Conservation (phyloP, 2,329 filamentous ascomycete species). For the Bretziella fagacearum region DNA sequence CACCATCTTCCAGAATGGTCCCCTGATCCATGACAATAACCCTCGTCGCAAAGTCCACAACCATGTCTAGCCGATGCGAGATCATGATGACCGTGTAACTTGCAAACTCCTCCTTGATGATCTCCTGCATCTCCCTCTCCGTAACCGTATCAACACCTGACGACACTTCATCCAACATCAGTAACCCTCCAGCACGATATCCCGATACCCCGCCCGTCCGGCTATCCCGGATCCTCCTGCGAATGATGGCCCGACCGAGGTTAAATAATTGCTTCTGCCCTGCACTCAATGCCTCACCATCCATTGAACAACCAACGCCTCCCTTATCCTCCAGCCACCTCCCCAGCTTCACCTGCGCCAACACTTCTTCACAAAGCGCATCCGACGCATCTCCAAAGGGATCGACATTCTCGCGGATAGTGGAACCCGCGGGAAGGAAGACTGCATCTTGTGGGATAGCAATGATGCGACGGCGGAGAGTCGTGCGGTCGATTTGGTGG, state of each 20-base stretch:
- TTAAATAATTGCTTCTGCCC: conserved; percentile 50
- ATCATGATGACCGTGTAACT: conserved; percentile 37
- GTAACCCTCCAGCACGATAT: conserved; percentile 17
- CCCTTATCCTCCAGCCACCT: conserved; percentile 19
- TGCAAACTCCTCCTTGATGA: conserved; percentile 25
- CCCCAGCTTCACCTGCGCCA: conserved; percentile 23
- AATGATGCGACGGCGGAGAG: conserved; percentile 31
- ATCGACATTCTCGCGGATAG: conserved; percentile 28
- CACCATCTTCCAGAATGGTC: conserved; percentile 26
- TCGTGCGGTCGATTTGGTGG: conserved; percentile 23
- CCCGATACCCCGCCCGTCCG: background rate
- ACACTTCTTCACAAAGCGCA: conserved; percentile 22
- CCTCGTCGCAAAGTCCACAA: conserved; percentile 32
- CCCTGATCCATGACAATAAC: conserved; percentile 35
- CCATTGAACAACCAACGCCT: conserved; percentile 24
- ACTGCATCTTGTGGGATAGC: conserved; percentile 37
- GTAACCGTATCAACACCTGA: conserved; percentile 27
- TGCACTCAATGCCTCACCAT: conserved; percentile 32
- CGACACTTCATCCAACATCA: conserved; percentile 29
- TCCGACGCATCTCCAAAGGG: conserved; percentile 21
- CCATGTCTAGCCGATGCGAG: conserved; percentile 31
- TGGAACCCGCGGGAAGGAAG: conserved; percentile 30
- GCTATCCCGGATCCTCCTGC: conserved; percentile 21
- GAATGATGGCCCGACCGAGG: conserved; percentile 33
- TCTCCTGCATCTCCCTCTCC: conserved; percentile 26